Evolutionary conservation across 2,329 filamentous ascomycete species (phyloP).

Genomic region (Ramularia endophylla): DNA sequence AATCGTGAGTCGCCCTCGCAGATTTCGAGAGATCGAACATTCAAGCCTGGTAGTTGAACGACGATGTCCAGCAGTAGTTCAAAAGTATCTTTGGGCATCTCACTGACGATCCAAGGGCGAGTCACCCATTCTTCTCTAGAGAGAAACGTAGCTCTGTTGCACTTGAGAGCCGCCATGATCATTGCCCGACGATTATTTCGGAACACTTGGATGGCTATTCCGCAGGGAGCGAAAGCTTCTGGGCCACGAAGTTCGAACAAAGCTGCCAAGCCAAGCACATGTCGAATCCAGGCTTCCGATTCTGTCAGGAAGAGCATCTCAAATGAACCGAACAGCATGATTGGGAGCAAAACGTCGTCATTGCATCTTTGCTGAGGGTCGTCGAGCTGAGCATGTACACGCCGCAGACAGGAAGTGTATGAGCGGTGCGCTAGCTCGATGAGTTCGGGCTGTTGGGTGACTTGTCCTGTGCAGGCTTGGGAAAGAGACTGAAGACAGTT

Average conservation of each 20-base stretch:
- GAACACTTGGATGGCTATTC: slow-evolving; percentile 1
- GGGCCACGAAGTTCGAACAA: not conserved
- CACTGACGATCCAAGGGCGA: not conserved
- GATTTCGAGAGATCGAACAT: not conserved
- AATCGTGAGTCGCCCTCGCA: not conserved
- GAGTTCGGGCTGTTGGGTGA: not conserved
- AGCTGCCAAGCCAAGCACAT: not conserved
- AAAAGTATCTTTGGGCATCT: not conserved
- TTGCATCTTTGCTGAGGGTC: not conserved
- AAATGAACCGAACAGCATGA: not conserved
- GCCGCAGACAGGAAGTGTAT: slow-evolving; percentile 1
- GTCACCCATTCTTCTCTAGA: not conserved
- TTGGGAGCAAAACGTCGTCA: not conserved
- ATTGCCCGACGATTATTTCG: not conserved
- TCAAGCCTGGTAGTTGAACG: not conserved
- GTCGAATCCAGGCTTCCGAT: not conserved
- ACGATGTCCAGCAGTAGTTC: slow-evolving; percentile 1
- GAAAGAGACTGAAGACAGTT: not conserved
- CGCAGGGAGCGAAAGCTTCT: not conserved
- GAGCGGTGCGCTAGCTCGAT: not conserved
- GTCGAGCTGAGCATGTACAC: not conserved
- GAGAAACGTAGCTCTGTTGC: not conserved
- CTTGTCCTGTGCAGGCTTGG: slow-evolving; percentile 1
- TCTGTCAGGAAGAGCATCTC: slow-evolving; percentile 1
- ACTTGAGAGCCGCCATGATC: not conserved